These are phyloP conservation scores for Solanum paucissectum DNA, from an alignment of 257 asterid genomes.

Conservation along the genomic window DNA sequence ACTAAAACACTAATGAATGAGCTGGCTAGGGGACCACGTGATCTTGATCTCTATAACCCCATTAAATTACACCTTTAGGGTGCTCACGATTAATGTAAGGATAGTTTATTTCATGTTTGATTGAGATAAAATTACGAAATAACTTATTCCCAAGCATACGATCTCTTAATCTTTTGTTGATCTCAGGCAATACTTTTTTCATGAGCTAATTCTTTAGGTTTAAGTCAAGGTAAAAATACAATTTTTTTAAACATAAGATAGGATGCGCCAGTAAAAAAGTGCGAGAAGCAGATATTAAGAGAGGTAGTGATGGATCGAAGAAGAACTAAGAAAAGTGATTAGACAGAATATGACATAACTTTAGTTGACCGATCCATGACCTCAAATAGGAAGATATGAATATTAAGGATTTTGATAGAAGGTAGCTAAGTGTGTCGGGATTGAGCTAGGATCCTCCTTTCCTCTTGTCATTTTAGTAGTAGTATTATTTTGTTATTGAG, in stretches of 20 bases:
- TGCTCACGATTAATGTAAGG: no score
- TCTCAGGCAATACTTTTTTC: background rate
- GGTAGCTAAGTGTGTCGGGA: no score
- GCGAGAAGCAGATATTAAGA: background rate
- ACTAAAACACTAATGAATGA: background rate
- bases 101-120: no score
- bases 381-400: no score
- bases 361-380: no score
- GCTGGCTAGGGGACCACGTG: constrained; percentile 21
- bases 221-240: background rate
- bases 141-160: no score
- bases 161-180: background rate
- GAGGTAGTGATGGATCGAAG: background rate
- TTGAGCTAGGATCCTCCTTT: background rate
- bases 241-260: no score
- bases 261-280: background rate
- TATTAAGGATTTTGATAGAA: no score
- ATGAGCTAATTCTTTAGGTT: background rate
- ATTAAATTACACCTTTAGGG: background rate
- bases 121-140: no score
- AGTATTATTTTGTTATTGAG: background rate
- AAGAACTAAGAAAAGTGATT: no score
- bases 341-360: no score
- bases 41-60: background rate
- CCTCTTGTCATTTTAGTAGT: background rate